These are phyloP conservation scores for Colletotrichum navitas DNA, from an alignment of 2,329 filamentous ascomycete species.

Conservation along the genomic window DNA sequence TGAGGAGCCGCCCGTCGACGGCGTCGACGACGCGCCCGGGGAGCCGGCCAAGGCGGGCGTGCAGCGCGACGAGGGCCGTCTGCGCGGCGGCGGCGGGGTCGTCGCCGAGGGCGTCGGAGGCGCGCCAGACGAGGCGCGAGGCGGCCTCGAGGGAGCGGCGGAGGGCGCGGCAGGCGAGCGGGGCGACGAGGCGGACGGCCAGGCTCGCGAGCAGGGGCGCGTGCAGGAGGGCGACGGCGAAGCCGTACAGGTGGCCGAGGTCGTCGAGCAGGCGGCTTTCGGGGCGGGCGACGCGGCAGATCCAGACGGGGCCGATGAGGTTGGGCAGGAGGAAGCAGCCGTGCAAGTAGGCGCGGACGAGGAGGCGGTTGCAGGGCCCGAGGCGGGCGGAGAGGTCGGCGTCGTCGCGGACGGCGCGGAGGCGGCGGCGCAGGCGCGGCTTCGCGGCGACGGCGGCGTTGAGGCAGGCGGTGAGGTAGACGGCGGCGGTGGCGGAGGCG, in stretches of 20 bases:
- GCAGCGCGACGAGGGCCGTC: not conserved
- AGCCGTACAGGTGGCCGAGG: slow-evolving; percentile 33
- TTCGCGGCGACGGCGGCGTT: slow-evolving; percentile 8
- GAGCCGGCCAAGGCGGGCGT: not conserved
- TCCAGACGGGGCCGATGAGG: slow-evolving; percentile 22
- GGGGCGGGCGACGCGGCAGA: slow-evolving; percentile 1
- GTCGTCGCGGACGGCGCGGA: not conserved
- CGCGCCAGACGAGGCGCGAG: slow-evolving; percentile 1
- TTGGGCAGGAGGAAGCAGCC: slow-evolving; percentile 33
- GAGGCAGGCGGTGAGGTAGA: slow-evolving; percentile 23
- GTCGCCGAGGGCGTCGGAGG: not conserved
- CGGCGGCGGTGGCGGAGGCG: slow-evolving; percentile 11
- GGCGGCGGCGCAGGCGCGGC: not conserved
- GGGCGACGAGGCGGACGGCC: not conserved
- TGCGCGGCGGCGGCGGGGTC: not conserved
- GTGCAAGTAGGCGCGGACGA: slow-evolving; percentile 28
- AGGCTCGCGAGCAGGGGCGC: slow-evolving; percentile 10
- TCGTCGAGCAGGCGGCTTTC: slow-evolving; percentile 11
- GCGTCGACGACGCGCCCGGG: not conserved
- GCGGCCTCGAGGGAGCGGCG: not conserved
- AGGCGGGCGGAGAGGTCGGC: not conserved
- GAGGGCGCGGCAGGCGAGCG: not conserved
- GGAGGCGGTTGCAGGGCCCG: slow-evolving; percentile 9
- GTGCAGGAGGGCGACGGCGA: slow-evolving; percentile 28
- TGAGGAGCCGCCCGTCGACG: slow-evolving; percentile 13